Conservation (phyloP, 352 stramenopile species). For the Pelagophyceae sp. region DNA sequence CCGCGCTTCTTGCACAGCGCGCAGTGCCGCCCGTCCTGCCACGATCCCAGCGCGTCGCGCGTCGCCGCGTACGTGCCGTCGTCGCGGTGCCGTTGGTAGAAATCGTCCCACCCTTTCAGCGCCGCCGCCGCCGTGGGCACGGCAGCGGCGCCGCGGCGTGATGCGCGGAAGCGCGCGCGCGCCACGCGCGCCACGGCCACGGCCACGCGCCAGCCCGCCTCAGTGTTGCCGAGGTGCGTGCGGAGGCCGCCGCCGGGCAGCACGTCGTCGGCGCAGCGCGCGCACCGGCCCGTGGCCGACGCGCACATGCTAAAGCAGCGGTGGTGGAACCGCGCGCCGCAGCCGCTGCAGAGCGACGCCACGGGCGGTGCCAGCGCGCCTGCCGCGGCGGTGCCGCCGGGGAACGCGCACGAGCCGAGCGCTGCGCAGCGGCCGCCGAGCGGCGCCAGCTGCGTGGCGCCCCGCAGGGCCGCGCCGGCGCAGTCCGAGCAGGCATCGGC, state of each 20-base stretch:
- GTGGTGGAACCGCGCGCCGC: constrained; percentile 13
- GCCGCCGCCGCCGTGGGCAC: neutral
- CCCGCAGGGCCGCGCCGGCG: neutral
- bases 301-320: constrained; percentile 3
- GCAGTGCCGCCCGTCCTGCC: constrained; percentile 58
- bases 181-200: neutral
- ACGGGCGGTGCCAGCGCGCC: neutral
- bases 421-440: neutral
- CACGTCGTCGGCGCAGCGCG: neutral
- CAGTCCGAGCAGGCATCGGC: neutral
- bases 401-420: neutral
- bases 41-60: constrained; percentile 31
- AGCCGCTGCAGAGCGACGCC: no score
- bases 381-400: neutral
- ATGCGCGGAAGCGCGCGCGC: neutral
- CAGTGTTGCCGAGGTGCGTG: neutral
- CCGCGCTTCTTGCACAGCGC: constrained; percentile 66
- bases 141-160: neutral
- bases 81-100: neutral
- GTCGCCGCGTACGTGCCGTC: neutral
- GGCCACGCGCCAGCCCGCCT: neutral
- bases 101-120: neutral
- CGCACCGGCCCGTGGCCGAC: neutral
- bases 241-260: neutral
- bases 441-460: neutral